A percentile compares a stretch with the other conserved stretches of the same genome.
These are phyloP conservation scores for Starmerella apicola DNA, from an alignment of 805 yeast genomes.

Conservation along the genomic window DNA sequence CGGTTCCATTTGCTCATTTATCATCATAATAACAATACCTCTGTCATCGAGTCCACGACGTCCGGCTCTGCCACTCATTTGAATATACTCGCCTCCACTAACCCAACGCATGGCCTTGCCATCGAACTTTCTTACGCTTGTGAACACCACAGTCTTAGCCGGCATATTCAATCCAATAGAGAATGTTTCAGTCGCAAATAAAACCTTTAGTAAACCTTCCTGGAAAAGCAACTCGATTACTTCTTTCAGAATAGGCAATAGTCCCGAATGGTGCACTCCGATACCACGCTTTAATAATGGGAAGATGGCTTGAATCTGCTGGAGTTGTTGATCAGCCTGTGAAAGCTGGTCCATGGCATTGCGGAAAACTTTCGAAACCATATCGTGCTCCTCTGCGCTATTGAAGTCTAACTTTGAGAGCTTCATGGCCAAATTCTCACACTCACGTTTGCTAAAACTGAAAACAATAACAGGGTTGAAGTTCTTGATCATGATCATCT, in stretches of 20 bases:
- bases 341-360: conserved; percentile 84
- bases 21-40: conserved; percentile 98
- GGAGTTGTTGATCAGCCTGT: conserved; percentile 80
- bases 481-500: conserved; percentile 93
- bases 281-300: conserved; percentile 89
- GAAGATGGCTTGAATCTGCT: conserved; percentile 83
- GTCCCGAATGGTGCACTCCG: conserved; percentile 96
- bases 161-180: conserved; percentile 99
- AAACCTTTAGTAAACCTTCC: conserved; percentile 86
- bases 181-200: conserved; percentile 96
- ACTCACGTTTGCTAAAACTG: conserved; percentile 94
- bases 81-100: conserved; percentile 98
- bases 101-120: conserved; percentile 98
- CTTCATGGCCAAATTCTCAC: conserved; percentile 85
- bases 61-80: conserved; percentile 99
- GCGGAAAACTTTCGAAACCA: conserved; percentile 75
- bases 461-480: conserved; percentile 97
- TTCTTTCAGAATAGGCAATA: conserved; percentile 84
- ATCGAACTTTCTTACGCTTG: conserved; percentile 97
- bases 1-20: conserved; percentile 98
- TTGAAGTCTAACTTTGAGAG: conserved; percentile 95
- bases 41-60: conserved; percentile 99
- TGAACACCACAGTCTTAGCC: conserved; percentile 95
- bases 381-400: conserved; percentile 84
- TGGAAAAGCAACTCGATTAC: conserved; percentile 93